Evolutionary conservation across 352 stramenopile species (phyloP), one percentile per base, ranked within the genome.

Genomic region (Globisporangium nodosum): DNA sequence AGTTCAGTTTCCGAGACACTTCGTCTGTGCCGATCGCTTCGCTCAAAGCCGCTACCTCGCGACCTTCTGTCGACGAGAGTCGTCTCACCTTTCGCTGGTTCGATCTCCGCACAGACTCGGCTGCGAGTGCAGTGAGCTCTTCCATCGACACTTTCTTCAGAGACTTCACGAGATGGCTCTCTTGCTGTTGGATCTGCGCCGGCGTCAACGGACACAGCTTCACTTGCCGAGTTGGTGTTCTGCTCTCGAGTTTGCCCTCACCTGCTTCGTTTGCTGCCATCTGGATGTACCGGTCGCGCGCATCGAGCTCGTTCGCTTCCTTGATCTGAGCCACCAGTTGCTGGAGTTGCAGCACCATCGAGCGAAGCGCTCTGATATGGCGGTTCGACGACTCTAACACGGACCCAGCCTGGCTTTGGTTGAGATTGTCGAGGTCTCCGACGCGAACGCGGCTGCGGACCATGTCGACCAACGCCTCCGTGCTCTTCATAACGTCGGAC

Each of bases 131-230:
- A 0, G 65, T 77, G 6, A 81, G 57, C 27, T 83, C 73, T 7
- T 55, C 60, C 73, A 86, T 80, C 2, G 73, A 73, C 11, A 76
- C 67, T 37, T 86, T 83, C 52, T 74, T 73, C 21, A 86, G 57
- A 11, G 76, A 84, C 15, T 69, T 65, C 7, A 82, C 67, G 8
- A 86, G 71, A 30, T 74, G 66, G 1, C 62, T 59, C 48, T 86
- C 71, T 58, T 78, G 65, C 7, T 81, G 62, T 5, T 64, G 49
- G 27, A 67, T 65, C 35, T 79, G 56, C 18, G 63, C 71, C 5
- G 75, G 75, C 0, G 75, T 82, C 11, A 70, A 63, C 13, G 75
- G 75, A 61, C 71, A 85, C 4, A 85, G 56, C 11, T 52, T 68
- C 13, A 73, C 39, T 20, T 56, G 49, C 11, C 47, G 37, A 48